A percentile compares a stretch with the other conserved stretches of the same genome.
Conservation (phyloP, 345 rosid species). For the Luvunga scandens region DNA sequence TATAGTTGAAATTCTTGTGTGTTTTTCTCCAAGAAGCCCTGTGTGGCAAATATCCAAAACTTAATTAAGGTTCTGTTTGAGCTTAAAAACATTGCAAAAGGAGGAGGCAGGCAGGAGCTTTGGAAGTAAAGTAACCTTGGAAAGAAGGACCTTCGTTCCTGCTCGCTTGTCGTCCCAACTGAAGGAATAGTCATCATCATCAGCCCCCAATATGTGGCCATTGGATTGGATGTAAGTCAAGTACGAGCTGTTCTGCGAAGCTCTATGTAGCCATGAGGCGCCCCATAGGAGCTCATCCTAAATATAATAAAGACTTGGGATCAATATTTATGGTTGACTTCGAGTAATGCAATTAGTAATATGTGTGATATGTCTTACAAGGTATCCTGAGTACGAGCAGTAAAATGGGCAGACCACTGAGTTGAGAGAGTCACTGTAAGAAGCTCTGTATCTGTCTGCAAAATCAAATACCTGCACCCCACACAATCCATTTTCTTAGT, state of each 20-base stretch:
- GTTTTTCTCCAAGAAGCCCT: conserved; percentile 56
- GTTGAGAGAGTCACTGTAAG: conserved; percentile 61
- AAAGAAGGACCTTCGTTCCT: conserved; percentile 66
- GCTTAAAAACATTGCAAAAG: background rate
- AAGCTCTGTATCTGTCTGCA: conserved; percentile 65
- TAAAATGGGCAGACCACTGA: conserved; percentile 75
- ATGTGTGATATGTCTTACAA: conserved; percentile 22
- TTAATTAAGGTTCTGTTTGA: background rate
- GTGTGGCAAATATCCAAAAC: conserved; percentile 1
- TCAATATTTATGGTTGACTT: background rate
- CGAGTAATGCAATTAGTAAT: background rate
- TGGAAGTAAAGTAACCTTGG: conserved; percentile 36
- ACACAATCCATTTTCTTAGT: background rate
- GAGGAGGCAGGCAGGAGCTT: background rate
- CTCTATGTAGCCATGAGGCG: conserved; percentile 70
- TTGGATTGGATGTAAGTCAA: conserved; percentile 56
- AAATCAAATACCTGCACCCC: conserved; percentile 54
- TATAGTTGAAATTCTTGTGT: conserved; percentile 44
- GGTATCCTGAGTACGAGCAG: conserved; percentile 72
- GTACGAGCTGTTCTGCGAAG: conserved; percentile 48
- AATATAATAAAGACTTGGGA: background rate
- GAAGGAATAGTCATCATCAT: conserved; percentile 60
- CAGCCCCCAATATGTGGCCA: conserved; percentile 60
- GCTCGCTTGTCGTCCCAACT: conserved; percentile 80
- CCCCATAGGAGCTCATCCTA: conserved; percentile 84